phyloP scores from a whole-genome alignment of 805 yeast genomes.

The Kodamaea lidongshanica region DNA sequence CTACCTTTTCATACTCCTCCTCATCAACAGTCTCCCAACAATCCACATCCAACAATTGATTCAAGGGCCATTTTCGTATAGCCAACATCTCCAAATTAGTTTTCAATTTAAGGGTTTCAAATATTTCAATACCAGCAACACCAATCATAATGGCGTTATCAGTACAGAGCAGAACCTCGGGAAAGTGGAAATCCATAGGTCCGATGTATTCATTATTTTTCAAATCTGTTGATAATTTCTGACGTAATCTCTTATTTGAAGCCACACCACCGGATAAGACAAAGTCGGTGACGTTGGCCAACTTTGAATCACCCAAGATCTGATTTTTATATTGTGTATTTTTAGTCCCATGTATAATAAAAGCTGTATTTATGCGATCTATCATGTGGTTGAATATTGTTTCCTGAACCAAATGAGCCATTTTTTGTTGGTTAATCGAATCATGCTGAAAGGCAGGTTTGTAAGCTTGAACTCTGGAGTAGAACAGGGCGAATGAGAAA shows the following conservation, averaged over 20 bases:
- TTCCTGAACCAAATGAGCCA: conserved; percentile 58
- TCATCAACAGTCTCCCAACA: conserved; percentile 42
- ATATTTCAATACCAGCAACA: conserved; percentile 90
- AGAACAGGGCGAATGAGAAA: conserved; percentile 77
- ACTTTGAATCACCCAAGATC: conserved; percentile 37
- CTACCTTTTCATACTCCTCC: conserved; percentile 14
- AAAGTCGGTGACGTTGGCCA: conserved; percentile 44
- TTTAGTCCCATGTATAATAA: conserved; percentile 28
- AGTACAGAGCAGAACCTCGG: conserved; percentile 70
- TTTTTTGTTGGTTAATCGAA: conserved; percentile 41
- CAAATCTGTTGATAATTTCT: conserved; percentile 39
- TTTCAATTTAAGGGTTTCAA: conserved; percentile 44
- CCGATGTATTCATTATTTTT: conserved; percentile 11
- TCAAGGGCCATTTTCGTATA: conserved; percentile 75
- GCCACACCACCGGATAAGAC: conserved; percentile 96
- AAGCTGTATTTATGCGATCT: conserved; percentile 51
- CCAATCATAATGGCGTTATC: conserved; percentile 98
- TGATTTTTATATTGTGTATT: conserved; percentile 11
- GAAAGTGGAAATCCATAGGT: conserved; percentile 48
- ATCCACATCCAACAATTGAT: conserved; percentile 41
- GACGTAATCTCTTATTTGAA: conserved; percentile 56
- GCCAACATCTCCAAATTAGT: conserved; percentile 58
- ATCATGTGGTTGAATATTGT: conserved; percentile 68
- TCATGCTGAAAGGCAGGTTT: conserved; percentile 20
- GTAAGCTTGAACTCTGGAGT: conserved; percentile 44